A percentile compares a stretch with the other conserved stretches of the same genome.
These are phyloP conservation scores for Wickerhamomyces tratensis DNA, from an alignment of 805 yeast genomes.

Conservation along the genomic window DNA sequence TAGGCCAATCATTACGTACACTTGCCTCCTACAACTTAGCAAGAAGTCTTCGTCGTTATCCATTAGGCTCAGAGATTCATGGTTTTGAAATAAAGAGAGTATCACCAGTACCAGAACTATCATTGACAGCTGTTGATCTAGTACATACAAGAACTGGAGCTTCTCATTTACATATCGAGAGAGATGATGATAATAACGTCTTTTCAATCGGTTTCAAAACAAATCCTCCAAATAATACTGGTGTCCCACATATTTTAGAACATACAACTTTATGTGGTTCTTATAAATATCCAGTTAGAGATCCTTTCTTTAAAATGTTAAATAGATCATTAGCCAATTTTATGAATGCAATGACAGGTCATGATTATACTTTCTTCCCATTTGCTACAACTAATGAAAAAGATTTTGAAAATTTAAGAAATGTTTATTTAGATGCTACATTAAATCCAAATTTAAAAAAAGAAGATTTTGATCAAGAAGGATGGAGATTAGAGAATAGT, in stretches of 20 bases:
- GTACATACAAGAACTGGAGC: conserved; percentile 64
- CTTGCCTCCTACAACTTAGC: conserved; percentile 22
- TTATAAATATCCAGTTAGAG: conserved; percentile 82
- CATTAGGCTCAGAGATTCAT: conserved; percentile 49
- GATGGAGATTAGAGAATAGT: conserved; percentile 89
- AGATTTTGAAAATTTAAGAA: conserved; percentile 77
- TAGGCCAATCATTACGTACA: conserved; percentile 1
- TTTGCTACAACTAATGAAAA: conserved; percentile 85
- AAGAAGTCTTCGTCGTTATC: conserved; percentile 39
- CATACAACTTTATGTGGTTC: conserved; percentile 97
- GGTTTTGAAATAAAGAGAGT: conserved; percentile 63
- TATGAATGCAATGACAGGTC: conserved; percentile 99
- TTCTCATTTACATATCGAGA: conserved; percentile 75
- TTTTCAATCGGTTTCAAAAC: conserved; percentile 88
- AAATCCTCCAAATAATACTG: conserved; percentile 90
- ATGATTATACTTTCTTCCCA: conserved; percentile 92
- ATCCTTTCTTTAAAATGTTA: conserved; percentile 96
- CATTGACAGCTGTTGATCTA: conserved; percentile 68
- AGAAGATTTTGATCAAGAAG: conserved; percentile 89
- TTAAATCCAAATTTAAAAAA: conserved; percentile 68
- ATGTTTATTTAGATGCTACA: conserved; percentile 82
- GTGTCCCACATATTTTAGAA: conserved; percentile 92
- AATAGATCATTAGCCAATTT: conserved; percentile 90
- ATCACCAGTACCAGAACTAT: conserved; percentile 69
- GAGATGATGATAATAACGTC: conserved; percentile 78